Conservation (phyloP, 306 rosid genomes). For the Senna siamea region DNA sequence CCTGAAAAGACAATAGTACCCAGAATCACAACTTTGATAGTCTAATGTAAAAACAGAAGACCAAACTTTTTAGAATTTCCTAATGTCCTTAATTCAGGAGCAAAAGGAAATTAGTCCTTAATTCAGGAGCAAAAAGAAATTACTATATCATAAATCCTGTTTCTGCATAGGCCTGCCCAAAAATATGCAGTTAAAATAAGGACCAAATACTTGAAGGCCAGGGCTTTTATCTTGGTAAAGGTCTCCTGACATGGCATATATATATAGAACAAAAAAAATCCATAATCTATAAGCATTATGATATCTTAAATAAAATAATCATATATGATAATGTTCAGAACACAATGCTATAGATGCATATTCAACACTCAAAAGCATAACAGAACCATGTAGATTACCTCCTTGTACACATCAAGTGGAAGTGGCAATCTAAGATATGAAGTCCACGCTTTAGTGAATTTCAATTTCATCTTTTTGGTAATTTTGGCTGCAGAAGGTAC, state of each 20-base stretch:
- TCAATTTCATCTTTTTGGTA: slow-evolving; percentile 73
- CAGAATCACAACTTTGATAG: too few relatives aligned
- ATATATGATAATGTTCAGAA: slow-evolving; percentile 11
- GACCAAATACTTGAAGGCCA: slow-evolving; percentile 2
- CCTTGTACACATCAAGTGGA: slow-evolving; percentile 90
- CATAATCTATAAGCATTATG: neutral
- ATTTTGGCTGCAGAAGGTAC: slow-evolving; percentile 58
- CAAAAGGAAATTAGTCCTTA: too few relatives aligned
- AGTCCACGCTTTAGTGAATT: slow-evolving; percentile 92
- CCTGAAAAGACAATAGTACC: too few relatives aligned
- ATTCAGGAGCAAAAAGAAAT: too few relatives aligned
- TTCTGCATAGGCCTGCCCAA: too few relatives aligned
- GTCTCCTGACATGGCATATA: slow-evolving; percentile 18
- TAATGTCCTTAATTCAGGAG: too few relatives aligned
- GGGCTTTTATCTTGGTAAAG: slow-evolving; percentile 1
- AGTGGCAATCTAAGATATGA: slow-evolving; percentile 79
- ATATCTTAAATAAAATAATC: slow-evolving; percentile 7
- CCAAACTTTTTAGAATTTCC: too few relatives aligned
- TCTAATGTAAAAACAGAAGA: too few relatives aligned
- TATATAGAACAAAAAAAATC: neutral
- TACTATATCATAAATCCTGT: too few relatives aligned
- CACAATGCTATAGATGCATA: slow-evolving; percentile 6
- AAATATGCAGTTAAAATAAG: slow-evolving; percentile 1
- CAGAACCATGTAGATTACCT: slow-evolving; percentile 57
- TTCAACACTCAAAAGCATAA: slow-evolving; percentile 21